Evolutionary conservation across 495 filamentous ascomycete species (phyloP), one percentile per base, ranked within the genome.

Genomic region (Terfezia boudieri): DNA sequence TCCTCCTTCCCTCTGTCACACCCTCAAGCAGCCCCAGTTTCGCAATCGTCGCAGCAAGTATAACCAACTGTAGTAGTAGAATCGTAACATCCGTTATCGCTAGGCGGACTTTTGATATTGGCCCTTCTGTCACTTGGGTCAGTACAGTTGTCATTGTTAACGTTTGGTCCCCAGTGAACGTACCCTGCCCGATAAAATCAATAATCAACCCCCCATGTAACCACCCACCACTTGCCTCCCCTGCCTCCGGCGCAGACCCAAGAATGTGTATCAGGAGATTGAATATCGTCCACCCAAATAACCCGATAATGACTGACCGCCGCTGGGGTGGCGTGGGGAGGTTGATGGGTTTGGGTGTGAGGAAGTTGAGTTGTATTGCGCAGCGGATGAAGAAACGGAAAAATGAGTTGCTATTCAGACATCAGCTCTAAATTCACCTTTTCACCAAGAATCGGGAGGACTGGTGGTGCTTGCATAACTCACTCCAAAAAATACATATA

Each of bases 401-500:
- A 53, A 83, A 70, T 11, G 81, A 82, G 63, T 76, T 80, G 67
- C 81, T 84, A 57, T 52, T 53, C 9, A 22, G 12, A 2, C 46
- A 48, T 56, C 37, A 58, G 49, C 41, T 36, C 20, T 53, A 12
- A 52, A 8, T 51, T 4, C 49, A 51, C 5, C 49, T 7, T 51
- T 32, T 4, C 7, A 32, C 26, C 7, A 2, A 32, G 7, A 32
- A 32, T 2, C 4, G 26, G 26, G 26, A 2, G 49, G 22, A 35
- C 52, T 43, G 48, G 16, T 64, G 26, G 26, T 32, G 26, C 1
- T 32, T 32, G 26, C 26, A 32, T 32, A 32, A 32, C 26, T 32
- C 26, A 83, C 81, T 85, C 81, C 70, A 83, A 72, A 62, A 83
- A 82, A 66, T 85, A 85, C 37, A 83, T 63, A 26, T 76, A 74